These are phyloP conservation scores for Carallia brachiata DNA, from an alignment of 345 rosid genomes.

Conservation along the genomic window DNA sequence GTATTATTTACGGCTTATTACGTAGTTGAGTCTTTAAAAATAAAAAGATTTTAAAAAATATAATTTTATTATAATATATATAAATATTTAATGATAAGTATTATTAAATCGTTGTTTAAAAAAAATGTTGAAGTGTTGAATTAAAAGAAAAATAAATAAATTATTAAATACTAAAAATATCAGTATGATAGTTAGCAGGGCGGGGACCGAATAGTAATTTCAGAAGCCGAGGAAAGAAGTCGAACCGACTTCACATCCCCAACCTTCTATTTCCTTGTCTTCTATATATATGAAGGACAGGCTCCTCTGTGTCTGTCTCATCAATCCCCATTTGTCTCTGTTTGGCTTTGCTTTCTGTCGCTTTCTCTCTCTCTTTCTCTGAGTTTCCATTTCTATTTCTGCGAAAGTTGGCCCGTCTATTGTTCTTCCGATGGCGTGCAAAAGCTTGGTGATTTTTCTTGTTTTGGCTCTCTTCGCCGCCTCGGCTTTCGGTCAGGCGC, in stretches of 20 bases:
- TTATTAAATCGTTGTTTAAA: no score
- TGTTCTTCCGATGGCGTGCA: slow-evolving; percentile 43
- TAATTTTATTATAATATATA: no score
- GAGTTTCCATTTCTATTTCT: neutral
- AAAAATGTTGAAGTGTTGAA: no score
- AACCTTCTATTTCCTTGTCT: slow-evolving; percentile 5
- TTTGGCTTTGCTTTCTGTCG: no score
- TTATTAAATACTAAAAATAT: no score
- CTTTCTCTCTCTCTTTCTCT: slow-evolving; percentile 5
- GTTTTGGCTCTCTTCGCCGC: slow-evolving; percentile 47
- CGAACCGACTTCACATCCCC: neutral
- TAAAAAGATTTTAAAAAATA: no score
- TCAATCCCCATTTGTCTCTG: neutral
- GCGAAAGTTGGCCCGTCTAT: neutral
- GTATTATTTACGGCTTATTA: no score
- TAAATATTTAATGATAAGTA: no score
- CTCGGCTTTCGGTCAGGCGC: slow-evolving; percentile 62
- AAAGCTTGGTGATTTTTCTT: slow-evolving; percentile 26
- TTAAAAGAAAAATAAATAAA: no score
- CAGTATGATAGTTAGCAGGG: no score
- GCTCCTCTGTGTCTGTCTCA: slow-evolving; percentile 16
- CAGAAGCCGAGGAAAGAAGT: neutral
- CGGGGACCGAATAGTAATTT: neutral
- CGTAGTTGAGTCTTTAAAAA: no score
- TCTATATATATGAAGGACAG: slow-evolving; percentile 3